Evolutionary conservation across 768 basidiomycete species (phyloP).

Genomic region (Kwoniella newhampshirensis): DNA sequence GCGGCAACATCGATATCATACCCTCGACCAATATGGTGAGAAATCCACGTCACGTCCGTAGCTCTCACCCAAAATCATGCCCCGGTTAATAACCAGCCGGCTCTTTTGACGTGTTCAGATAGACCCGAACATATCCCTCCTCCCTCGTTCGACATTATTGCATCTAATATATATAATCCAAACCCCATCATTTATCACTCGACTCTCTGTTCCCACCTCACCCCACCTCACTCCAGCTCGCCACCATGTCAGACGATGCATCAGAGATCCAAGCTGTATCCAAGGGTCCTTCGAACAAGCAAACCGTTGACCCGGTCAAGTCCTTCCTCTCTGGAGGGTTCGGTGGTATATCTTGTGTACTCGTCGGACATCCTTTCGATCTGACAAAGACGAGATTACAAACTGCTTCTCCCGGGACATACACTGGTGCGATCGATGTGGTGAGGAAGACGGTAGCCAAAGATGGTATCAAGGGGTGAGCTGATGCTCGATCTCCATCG

Average conservation of each 20-base stretch:
- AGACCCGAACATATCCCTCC: no score
- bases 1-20: neutral
- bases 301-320: constrained; percentile 59
- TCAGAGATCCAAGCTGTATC: constrained; percentile 29
- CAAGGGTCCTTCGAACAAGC: constrained; percentile 22
- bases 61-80: no score
- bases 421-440: constrained; percentile 89
- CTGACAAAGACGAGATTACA: constrained; percentile 75
- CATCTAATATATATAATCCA: constrained; percentile 2
- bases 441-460: constrained; percentile 85
- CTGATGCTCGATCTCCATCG: constrained; percentile 13
- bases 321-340: constrained; percentile 91
- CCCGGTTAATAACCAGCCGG: no score
- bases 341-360: constrained; percentile 64
- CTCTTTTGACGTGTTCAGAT: no score
- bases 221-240: neutral
- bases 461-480: constrained; percentile 84
- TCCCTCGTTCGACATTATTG: no score
- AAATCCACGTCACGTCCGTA: no score
- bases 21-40: constrained; percentile 5
- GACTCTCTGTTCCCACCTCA: constrained; percentile 1
- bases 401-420: constrained; percentile 82
- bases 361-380: constrained; percentile 92
- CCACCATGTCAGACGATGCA: constrained; percentile 36
- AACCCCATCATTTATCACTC: neutral